A percentile compares a stretch with the other conserved stretches of the same genome.
Conservation (phyloP, 2,329 filamentous ascomycete genomes). For the Neurospora sp. region DNA sequence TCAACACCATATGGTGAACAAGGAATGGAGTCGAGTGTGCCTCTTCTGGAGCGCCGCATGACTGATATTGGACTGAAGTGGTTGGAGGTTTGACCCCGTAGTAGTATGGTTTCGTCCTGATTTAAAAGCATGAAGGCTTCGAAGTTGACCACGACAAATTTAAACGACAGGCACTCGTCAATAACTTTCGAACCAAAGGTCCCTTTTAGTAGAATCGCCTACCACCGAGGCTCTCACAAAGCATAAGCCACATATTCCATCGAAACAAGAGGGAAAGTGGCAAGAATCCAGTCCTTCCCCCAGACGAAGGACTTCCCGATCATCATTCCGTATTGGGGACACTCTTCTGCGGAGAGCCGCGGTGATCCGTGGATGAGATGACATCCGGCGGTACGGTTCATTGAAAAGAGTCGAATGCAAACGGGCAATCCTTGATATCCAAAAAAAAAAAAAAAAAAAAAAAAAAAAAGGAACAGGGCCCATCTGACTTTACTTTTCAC, state of each 20-base stretch:
- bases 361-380: conserved; percentile 1
- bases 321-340: background rate
- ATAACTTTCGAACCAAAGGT: background rate
- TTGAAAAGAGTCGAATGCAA: conserved; percentile 1
- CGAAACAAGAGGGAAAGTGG: background rate
- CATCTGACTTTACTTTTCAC: background rate
- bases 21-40: conserved; percentile 10
- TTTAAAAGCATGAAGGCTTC: too few relatives aligned
- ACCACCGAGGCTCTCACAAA: background rate
- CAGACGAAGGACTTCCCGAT: background rate
- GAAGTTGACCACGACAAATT: background rate
- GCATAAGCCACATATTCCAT: background rate
- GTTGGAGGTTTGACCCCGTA: background rate
- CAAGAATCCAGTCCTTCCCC: background rate
- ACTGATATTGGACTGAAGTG: background rate
- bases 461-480: background rate
- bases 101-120: background rate
- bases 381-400: conserved; percentile 1
- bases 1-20: background rate
- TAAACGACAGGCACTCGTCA: background rate
- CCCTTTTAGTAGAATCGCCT: background rate
- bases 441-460: background rate
- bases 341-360: background rate
- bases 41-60: conserved; percentile 4
- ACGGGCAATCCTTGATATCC: conserved; percentile 3